Conservation (phyloP, 306 rosid genomes). For the Rosa persica region DNA sequence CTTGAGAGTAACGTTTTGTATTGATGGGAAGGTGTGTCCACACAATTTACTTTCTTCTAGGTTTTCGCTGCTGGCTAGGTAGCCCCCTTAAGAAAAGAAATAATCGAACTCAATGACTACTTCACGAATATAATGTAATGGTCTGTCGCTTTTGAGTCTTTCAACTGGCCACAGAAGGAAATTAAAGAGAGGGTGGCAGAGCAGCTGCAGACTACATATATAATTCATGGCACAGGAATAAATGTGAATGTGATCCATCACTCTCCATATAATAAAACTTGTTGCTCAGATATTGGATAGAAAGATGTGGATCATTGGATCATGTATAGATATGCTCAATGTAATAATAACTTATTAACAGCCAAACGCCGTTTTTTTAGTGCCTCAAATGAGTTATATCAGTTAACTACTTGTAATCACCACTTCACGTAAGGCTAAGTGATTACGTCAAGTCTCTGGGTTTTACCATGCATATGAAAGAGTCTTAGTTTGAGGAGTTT, state of each 20-base stretch:
- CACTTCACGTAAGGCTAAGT: neutral
- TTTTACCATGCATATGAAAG: neutral
- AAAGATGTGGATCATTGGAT: neutral
- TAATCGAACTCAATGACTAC: neutral
- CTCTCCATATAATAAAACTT: neutral
- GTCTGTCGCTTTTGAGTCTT: neutral
- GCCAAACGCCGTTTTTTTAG: too few species aligned
- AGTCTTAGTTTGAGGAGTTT: neutral
- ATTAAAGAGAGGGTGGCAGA: neutral
- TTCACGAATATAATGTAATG: neutral
- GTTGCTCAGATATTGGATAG: neutral
- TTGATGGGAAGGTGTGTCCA: neutral
- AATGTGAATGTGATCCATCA: neutral
- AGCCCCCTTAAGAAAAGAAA: too few species aligned
- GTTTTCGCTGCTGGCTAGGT: neutral
- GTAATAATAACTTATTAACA: too few species aligned
- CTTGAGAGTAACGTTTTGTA: neutral
- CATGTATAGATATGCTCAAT: too few species aligned
- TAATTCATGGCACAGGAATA: neutral
- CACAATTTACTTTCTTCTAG: neutral
- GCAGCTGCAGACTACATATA: neutral
- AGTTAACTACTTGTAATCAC: neutral
- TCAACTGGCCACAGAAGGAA: neutral
- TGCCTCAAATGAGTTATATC: too few species aligned
- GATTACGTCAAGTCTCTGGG: neutral